Percentiles rank a stretch among this genome's conserved stretches.
Conservation (phyloP, 495 filamentous ascomycete genomes). For the Cudoniella acicularis region DNA sequence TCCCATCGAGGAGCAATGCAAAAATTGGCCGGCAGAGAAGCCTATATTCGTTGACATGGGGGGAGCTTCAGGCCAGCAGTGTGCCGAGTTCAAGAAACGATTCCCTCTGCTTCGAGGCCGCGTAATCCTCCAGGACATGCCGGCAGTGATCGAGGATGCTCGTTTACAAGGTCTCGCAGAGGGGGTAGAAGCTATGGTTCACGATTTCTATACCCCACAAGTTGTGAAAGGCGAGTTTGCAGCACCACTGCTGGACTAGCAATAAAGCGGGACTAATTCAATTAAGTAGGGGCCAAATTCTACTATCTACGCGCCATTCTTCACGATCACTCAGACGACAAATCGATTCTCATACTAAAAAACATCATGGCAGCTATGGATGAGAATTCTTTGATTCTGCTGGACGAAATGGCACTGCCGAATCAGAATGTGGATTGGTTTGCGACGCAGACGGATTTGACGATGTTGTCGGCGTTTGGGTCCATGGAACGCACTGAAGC, state of each 20-base stretch:
- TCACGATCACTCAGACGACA: slow-evolving; percentile 24
- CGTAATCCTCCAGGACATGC: not conserved
- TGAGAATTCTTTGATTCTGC: slow-evolving; percentile 32
- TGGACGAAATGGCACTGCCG: slow-evolving; percentile 40
- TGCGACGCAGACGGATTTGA: slow-evolving; percentile 32
- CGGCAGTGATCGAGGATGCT: not conserved
- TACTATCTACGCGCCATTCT: slow-evolving; percentile 33
- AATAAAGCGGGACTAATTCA: not conserved
- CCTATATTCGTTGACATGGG: slow-evolving; percentile 50
- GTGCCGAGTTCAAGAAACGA: slow-evolving; percentile 38
- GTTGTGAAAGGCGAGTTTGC: not conserved
- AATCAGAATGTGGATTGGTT: slow-evolving; percentile 33
- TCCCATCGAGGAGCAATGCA: not conserved
- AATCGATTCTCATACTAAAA: slow-evolving; percentile 15
- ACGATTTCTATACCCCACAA: not conserved
- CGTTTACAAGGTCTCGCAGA: not conserved
- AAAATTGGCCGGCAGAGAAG: not conserved
- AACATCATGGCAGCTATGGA: slow-evolving; percentile 31
- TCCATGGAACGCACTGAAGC: slow-evolving; percentile 14
- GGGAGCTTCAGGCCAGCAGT: slow-evolving; percentile 52
- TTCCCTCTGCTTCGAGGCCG: slow-evolving; percentile 21
- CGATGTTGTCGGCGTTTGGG: slow-evolving; percentile 34
- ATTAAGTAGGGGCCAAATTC: slow-evolving; percentile 26
- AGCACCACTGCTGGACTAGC: slow-evolving; percentile 22
- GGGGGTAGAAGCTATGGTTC: not conserved